Conservation (phyloP, 1,284 basidiomycete species). For the Ustilago vetiveriae region DNA sequence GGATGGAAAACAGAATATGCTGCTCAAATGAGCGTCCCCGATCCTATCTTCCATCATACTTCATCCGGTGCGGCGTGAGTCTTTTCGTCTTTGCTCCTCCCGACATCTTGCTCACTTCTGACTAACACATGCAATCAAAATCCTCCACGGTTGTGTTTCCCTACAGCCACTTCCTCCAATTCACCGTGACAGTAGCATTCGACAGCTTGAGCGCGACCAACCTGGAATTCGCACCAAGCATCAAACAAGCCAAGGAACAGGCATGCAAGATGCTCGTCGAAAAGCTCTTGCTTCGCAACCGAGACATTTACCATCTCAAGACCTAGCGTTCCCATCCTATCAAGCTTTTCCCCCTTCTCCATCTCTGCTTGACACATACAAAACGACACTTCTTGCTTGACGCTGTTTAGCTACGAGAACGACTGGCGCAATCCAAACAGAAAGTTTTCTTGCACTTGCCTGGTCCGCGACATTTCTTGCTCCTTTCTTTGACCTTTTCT, state of each 20-base stretch:
- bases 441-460: conserved; percentile 33
- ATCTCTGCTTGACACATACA: conserved; percentile 1
- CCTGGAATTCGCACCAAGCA: background rate
- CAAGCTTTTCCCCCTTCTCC: background rate
- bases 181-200: conserved; percentile 13
- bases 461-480: conserved; percentile 19
- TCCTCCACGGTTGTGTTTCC: too few species aligned
- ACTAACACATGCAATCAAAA: background rate
- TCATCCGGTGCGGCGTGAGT: conserved; percentile 18
- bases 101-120: too few species aligned
- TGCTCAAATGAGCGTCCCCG: conserved; percentile 1
- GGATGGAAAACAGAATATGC: conserved; percentile 15
- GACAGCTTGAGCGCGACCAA: conserved; percentile 2
- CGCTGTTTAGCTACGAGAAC: too few species aligned
- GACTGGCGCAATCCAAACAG: conserved; percentile 31
- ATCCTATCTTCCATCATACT: conserved; percentile 12
- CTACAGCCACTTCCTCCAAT: conserved; percentile 18
- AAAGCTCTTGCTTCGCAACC: conserved; percentile 6
- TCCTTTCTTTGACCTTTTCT: too few species aligned
- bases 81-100: background rate
- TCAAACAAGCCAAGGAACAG: conserved; percentile 35
- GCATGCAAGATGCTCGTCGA: background rate
- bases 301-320: background rate
- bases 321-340: background rate
- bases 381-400: too few species aligned